phyloP scores from a whole-genome alignment of 352 stramenopile genomes.

The Phytophthora sojae region DNA sequence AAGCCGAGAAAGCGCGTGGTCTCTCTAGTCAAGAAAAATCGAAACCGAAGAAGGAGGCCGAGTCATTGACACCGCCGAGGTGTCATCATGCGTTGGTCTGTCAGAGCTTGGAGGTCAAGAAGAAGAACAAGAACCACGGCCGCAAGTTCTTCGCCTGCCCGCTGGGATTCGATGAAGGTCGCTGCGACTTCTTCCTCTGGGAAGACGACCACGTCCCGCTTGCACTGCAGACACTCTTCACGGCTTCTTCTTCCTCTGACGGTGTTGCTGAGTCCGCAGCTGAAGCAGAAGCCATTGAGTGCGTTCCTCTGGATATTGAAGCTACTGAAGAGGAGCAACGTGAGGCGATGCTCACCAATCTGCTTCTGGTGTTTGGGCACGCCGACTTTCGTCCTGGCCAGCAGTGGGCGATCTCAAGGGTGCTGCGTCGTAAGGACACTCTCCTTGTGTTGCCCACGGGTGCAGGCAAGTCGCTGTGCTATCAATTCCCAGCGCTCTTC shows the following conservation, averaged over 20 bases:
- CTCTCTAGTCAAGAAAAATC: slow-evolving; percentile 4
- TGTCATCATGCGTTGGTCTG: slow-evolving; percentile 75
- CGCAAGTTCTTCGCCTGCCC: slow-evolving; percentile 79
- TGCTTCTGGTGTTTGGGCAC: slow-evolving; percentile 89
- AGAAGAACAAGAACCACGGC: slow-evolving; percentile 87
- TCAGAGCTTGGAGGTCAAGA: slow-evolving; percentile 78
- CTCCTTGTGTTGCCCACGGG: slow-evolving; percentile 97
- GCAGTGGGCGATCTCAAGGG: slow-evolving; percentile 83
- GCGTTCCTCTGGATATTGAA: slow-evolving; percentile 62
- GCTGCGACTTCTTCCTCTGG: slow-evolving; percentile 88
- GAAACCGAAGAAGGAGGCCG: slow-evolving; percentile 11
- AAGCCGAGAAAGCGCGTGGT: slow-evolving; percentile 37
- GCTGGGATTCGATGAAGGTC: slow-evolving; percentile 76
- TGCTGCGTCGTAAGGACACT: slow-evolving; percentile 68
- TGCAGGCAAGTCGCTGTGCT: slow-evolving; percentile 98
- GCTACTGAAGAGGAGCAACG: slow-evolving; percentile 49
- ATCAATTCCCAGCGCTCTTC: slow-evolving; percentile 93
- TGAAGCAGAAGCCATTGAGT: slow-evolving; percentile 43
- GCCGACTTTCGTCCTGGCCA: slow-evolving; percentile 80
- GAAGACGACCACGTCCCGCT: slow-evolving; percentile 80
- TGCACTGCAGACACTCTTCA: slow-evolving; percentile 65
- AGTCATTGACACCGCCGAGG: slow-evolving; percentile 46
- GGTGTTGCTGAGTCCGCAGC: slow-evolving; percentile 23
- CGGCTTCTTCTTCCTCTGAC: slow-evolving; percentile 13
- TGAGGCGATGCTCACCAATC: slow-evolving; percentile 72